Evolutionary conservation across 495 filamentous ascomycete species (phyloP).

Genomic region (Barbatosphaeria neglecta): DNA sequence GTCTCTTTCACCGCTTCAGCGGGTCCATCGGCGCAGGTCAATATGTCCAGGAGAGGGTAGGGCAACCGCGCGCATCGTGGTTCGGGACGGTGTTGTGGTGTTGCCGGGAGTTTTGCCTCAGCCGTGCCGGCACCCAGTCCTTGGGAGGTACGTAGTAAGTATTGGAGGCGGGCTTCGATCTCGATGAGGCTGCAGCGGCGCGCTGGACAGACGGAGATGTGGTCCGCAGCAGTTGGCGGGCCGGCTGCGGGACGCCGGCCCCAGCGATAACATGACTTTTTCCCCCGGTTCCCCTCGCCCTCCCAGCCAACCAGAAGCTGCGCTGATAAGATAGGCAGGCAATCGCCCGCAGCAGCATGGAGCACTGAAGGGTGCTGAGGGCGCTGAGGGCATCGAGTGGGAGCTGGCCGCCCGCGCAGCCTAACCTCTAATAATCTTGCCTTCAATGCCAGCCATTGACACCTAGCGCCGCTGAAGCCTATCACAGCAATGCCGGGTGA

Average conservation of each 20-base stretch:
- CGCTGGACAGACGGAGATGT: neutral
- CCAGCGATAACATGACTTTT: slow-evolving; percentile 10
- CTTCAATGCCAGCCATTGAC: too few relatives aligned
- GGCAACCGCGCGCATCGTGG: neutral
- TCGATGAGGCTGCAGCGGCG: neutral
- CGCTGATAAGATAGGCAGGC: slow-evolving; percentile 6
- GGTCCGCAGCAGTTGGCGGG: neutral
- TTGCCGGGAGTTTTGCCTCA: neutral
- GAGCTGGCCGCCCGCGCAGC: too few relatives aligned
- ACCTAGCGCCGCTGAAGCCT: too few relatives aligned
- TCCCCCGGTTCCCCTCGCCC: slow-evolving; percentile 5
- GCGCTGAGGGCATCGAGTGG: too few relatives aligned
- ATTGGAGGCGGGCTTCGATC: neutral
- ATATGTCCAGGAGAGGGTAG: neutral
- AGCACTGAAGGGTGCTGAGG: too few relatives aligned
- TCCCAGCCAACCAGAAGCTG: slow-evolving; percentile 8
- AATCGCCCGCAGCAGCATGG: too few relatives aligned
- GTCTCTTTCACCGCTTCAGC: neutral
- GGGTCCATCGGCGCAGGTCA: neutral
- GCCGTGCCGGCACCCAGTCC: neutral
- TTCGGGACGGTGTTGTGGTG: neutral
- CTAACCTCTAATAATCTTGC: too few relatives aligned
- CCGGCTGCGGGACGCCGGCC: neutral
- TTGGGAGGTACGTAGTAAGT: too few relatives aligned
- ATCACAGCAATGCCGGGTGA: too few relatives aligned